Percentiles rank a stretch among this genome's conserved stretches.
Conservation (phyloP, 2,329 filamentous ascomycete species). For the Exophiala bonariae region DNA sequence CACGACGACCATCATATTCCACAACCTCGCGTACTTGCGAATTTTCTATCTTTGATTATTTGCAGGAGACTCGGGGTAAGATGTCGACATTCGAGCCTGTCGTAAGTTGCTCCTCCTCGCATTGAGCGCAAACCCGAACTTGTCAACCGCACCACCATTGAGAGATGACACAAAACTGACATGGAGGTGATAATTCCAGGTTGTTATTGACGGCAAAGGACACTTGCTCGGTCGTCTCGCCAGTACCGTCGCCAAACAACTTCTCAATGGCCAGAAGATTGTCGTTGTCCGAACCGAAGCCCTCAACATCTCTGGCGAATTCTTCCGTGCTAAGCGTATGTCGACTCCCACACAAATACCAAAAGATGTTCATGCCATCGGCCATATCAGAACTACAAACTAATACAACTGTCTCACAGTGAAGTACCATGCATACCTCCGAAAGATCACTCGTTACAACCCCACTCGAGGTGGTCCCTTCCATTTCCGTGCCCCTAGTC, state of each 20-base stretch:
- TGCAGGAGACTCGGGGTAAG: slow-evolving; percentile 40
- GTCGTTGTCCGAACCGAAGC: slow-evolving; percentile 98
- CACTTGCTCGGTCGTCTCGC: slow-evolving; percentile 96
- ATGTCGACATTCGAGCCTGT: slow-evolving; percentile 69
- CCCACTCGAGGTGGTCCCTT: slow-evolving; percentile 98
- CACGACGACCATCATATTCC: slow-evolving; percentile 1
- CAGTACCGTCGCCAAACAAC: slow-evolving; percentile 39
- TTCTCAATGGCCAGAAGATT: slow-evolving; percentile 71
- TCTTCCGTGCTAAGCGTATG: slow-evolving; percentile 99
- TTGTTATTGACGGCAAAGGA: slow-evolving; percentile 99
- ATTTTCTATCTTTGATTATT: slow-evolving; percentile 13
- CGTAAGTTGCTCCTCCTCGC: slow-evolving; percentile 47
- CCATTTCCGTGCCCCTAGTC: slow-evolving; percentile 98
- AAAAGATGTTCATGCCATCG: background rate
- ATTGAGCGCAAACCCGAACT: background rate
- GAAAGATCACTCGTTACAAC: slow-evolving; percentile 99
- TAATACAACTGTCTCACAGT: slow-evolving; percentile 59
- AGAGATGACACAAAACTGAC: slow-evolving; percentile 36
- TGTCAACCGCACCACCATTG: background rate
- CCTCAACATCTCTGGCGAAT: slow-evolving; percentile 99
- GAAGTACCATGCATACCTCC: slow-evolving; percentile 99
- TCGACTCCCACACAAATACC: slow-evolving; percentile 8
- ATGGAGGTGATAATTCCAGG: slow-evolving; percentile 55
- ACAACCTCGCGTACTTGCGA: slow-evolving; percentile 24
- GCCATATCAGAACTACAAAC: slow-evolving; percentile 2